Evolutionary conservation across 768 basidiomycete species (phyloP).

Genomic region (Tulasnella sp.): DNA sequence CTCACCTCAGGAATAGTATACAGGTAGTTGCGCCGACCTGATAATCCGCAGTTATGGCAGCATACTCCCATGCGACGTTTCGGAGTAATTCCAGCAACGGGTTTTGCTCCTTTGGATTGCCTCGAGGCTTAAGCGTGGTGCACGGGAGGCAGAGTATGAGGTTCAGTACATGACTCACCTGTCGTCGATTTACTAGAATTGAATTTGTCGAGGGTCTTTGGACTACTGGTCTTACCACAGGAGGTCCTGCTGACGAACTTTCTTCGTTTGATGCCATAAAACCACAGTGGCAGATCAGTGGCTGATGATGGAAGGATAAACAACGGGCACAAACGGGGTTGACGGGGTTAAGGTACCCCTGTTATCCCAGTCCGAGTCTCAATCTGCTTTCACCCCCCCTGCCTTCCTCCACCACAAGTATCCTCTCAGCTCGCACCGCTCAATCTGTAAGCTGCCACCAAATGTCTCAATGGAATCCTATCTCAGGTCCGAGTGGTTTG

Average conservation of each 20-base stretch:
- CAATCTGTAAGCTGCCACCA: too few relatives aligned
- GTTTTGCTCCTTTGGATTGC: slow-evolving; percentile 68
- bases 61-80: slow-evolving; percentile 91
- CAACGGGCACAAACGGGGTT: not conserved
- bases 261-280: slow-evolving; percentile 17
- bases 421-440: too few relatives aligned
- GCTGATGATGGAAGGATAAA: not conserved
- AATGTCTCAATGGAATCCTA: too few relatives aligned
- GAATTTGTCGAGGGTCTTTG: slow-evolving; percentile 32
- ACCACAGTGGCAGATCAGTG: not conserved
- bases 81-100: slow-evolving; percentile 84
- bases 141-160: not conserved
- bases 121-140: not conserved
- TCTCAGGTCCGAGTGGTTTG: too few relatives aligned
- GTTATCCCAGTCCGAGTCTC: not conserved
- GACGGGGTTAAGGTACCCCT: not conserved
- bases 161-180: slow-evolving; percentile 46
- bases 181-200: slow-evolving; percentile 64
- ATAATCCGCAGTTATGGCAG: slow-evolving; percentile 91
- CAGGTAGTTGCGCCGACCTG: slow-evolving; percentile 95
- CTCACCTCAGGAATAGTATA: slow-evolving; percentile 85
- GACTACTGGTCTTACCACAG: slow-evolving; percentile 25
- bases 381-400: not conserved
- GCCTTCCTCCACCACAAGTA: too few relatives aligned
- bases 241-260: not conserved